phyloP scores from a whole-genome alignment of 2,329 filamentous ascomycete genomes.

The Fusarium caatingaense region DNA sequence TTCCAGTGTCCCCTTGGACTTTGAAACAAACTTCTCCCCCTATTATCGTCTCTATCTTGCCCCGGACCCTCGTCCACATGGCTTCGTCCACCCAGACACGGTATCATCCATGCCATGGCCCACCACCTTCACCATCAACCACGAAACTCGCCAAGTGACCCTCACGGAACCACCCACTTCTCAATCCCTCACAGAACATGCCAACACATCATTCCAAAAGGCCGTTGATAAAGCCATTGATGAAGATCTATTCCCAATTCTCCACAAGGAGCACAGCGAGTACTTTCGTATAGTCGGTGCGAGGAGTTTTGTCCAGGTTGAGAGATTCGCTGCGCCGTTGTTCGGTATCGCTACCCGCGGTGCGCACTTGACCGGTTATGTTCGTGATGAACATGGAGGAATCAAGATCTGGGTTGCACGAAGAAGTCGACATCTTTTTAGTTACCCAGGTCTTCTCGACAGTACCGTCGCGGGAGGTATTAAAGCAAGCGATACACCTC shows the following conservation, averaged over 20 bases:
- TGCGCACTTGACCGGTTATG: constrained; percentile 74
- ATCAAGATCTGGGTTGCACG: constrained; percentile 79
- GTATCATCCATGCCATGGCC: constrained; percentile 62
- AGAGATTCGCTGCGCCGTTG: constrained; percentile 70
- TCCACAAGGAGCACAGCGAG: constrained; percentile 57
- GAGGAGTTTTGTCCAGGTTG: constrained; percentile 58
- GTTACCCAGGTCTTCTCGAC: constrained; percentile 80
- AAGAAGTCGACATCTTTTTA: constrained; percentile 73
- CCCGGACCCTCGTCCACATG: constrained; percentile 59
- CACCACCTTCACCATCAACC: constrained; percentile 51
- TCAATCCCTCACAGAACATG: constrained; percentile 45
- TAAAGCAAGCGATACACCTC: constrained; percentile 72
- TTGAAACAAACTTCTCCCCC: constrained; percentile 50
- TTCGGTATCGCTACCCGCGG: constrained; percentile 77
- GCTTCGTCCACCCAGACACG: constrained; percentile 60
- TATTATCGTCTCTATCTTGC: constrained; percentile 61
- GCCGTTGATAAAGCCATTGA: constrained; percentile 55
- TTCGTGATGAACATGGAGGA: constrained; percentile 51
- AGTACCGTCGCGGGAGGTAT: constrained; percentile 85
- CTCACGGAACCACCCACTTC: constrained; percentile 45
- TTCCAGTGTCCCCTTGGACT: constrained; percentile 60
- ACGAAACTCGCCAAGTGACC: constrained; percentile 48
- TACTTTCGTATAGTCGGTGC: constrained; percentile 56
- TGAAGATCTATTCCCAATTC: constrained; percentile 52
- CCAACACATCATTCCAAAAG: constrained; percentile 55